Conservation (phyloP, 2,329 filamentous ascomycete species). For the Ophiocordyceps camponoti-leonardi region DNA sequence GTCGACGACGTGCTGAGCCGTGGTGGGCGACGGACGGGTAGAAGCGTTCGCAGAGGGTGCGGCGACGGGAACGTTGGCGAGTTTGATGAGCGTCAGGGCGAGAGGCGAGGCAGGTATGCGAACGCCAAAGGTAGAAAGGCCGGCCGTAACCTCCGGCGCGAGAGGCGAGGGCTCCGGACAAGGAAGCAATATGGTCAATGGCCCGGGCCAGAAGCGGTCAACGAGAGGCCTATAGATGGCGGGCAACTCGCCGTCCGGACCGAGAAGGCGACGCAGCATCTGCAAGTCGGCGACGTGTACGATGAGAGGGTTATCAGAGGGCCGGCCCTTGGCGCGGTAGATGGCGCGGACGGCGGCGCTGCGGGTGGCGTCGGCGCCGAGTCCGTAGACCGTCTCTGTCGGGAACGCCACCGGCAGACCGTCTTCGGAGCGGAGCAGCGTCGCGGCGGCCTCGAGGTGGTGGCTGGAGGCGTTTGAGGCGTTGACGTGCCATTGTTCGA, state of each 20-base stretch:
- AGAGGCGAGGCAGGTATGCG: conserved; percentile 76
- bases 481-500: conserved; percentile 26
- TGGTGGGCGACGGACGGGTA: conserved; percentile 81
- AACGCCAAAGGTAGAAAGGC: conserved; percentile 68
- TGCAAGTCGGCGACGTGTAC: conserved; percentile 71
- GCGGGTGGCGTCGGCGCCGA: conserved; percentile 89
- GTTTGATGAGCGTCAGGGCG: conserved; percentile 73
- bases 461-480: conserved; percentile 9
- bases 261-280: conserved; percentile 53
- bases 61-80: conserved; percentile 63
- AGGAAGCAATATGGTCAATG: conserved; percentile 76
- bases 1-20: conserved; percentile 73
- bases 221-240: conserved; percentile 65
- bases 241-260: conserved; percentile 36
- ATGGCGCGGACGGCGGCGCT: conserved; percentile 77
- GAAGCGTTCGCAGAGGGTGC: conserved; percentile 91
- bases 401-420: conserved; percentile 82
- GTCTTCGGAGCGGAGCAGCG: conserved; percentile 40
- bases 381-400: conserved; percentile 92
- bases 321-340: conserved; percentile 75
- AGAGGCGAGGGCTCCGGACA: conserved; percentile 53
- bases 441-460: conserved; percentile 45
- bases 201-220: conserved; percentile 80
- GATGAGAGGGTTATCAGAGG: conserved; percentile 89
- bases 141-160: conserved; percentile 83